These are phyloP conservation scores for Pyracantha coccinea DNA, from an alignment of 331 rosid genomes.

Conservation along the genomic window DNA sequence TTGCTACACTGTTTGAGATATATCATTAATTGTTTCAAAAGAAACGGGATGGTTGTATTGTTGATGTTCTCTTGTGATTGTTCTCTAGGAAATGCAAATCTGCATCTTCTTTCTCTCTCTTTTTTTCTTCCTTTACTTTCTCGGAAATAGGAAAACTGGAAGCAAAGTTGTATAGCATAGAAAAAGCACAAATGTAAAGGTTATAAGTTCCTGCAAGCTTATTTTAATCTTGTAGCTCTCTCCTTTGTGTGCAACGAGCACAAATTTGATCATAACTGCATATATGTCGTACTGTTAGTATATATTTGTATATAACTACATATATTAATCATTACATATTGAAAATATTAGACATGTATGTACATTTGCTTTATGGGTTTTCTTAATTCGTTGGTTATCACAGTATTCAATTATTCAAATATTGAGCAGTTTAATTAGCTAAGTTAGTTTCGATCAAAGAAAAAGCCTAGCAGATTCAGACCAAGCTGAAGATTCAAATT, in stretches of 20 bases:
- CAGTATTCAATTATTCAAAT: neutral
- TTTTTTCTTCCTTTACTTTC: neutral
- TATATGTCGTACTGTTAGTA: neutral
- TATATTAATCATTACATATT: neutral
- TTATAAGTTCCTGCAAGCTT: neutral
- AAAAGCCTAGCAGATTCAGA: neutral
- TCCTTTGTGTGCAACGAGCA: neutral
- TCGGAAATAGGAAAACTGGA: neutral
- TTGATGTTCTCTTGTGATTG: conserved; percentile 6
- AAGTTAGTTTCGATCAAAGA: neutral
- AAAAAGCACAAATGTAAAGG: neutral
- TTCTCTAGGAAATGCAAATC: conserved; percentile 12
- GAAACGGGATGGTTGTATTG: neutral
- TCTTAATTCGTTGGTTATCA: no score
- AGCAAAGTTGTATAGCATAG: neutral
- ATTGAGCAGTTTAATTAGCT: neutral
- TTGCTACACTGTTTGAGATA: conserved; percentile 2
- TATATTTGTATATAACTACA: neutral
- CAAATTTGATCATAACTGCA: neutral
- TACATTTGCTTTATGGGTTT: neutral
- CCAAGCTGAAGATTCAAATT: neutral
- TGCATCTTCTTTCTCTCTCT: neutral
- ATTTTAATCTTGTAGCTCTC: neutral
- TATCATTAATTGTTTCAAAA: neutral
- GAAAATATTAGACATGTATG: neutral